Percentiles rank a stretch among this genome's conserved stretches.
phyloP scores from a whole-genome alignment of 148 eudicot genomes.

The Cornus suecica region DNA sequence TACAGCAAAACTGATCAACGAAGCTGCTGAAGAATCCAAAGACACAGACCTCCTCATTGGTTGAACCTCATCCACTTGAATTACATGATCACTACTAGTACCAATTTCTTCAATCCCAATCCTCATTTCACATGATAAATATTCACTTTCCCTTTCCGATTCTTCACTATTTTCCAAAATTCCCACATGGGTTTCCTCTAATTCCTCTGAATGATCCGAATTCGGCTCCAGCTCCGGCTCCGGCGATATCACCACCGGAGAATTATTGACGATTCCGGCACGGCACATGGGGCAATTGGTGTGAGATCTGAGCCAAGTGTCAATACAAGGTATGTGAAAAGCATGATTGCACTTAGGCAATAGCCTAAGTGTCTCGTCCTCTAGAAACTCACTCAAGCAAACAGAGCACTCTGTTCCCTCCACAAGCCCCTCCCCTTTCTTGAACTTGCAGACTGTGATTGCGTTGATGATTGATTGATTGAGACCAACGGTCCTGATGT shows the following conservation, averaged over 20 bases:
- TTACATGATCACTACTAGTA: not conserved
- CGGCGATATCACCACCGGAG: not conserved
- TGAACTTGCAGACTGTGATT: constrained; percentile 25
- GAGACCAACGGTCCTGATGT: constrained; percentile 35
- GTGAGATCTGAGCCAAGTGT: constrained; percentile 47
- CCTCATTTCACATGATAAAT: constrained; percentile 4
- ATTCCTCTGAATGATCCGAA: not conserved
- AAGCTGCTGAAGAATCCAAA: constrained; percentile 24
- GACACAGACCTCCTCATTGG: constrained; percentile 40
- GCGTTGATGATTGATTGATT: constrained; percentile 20
- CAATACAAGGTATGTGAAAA: constrained; percentile 43
- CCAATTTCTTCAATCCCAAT: constrained; percentile 10
- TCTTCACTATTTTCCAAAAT: constrained; percentile 3
- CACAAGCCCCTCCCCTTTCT: constrained; percentile 12
- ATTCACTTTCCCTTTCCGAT: constrained; percentile 10
- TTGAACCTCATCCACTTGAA: constrained; percentile 14
- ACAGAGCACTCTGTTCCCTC: constrained; percentile 38
- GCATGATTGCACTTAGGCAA: constrained; percentile 43
- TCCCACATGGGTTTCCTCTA: constrained; percentile 20
- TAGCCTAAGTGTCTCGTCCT: constrained; percentile 28
- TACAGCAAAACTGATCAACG: constrained; percentile 18
- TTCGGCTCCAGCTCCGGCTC: not conserved
- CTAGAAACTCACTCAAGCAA: constrained; percentile 37
- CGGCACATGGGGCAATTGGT: constrained; percentile 46
- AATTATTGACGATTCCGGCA: constrained; percentile 26